Evolutionary conservation across 2,329 filamentous ascomycete species (phyloP), one percentile per base, ranked within the genome.

Genomic region (Aspergillus ochraceoroseus): DNA sequence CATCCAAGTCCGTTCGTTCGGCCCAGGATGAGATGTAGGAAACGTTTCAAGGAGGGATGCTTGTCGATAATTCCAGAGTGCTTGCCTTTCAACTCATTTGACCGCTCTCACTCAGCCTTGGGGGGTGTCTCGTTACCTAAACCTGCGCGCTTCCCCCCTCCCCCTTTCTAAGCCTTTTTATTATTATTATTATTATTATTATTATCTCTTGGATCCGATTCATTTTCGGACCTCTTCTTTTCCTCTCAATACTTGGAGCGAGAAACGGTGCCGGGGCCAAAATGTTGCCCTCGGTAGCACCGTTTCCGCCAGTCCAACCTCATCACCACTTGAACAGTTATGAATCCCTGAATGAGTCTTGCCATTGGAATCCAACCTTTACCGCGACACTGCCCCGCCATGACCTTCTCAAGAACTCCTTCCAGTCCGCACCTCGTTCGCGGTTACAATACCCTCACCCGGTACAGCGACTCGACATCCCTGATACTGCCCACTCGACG

Each of bases 271-370:
- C 28, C 19, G 38, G 32, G 46, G 41, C 45, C 56, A 71, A 62
- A 36, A 73, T 73, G 70, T 66, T 70, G 62, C 70, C 70, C 50
- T 70, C 70, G 49, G 62, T 72, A 54, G 66, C 66, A 47, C 59
- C 65, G 34, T 67, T 66, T 31, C 63, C 66, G 45, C 61, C 63
- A 56, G 62, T 66, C 38, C 64, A 68, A 48, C 64, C 65, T 32
- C 66, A 67, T 48, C 60, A 66, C 31, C 64, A 63, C 45, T 47
- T 63, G 19, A 56, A 58, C 43, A 58, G 59, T 38, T 55, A 61
- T 44, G 62, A 65, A 46, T 34, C 53, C 25, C 33, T 53, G 19
- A 51, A 61, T 38, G 55, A 54, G 30, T 47, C 54, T 19, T 63
- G 66, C 52, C 57, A 62, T 44, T 34, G 52, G 37, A 57, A 61